Evolutionary conservation across 345 rosid species (phyloP), one percentile per base, ranked within the genome.

Genomic region (Moricandia moricandioides): DNA sequence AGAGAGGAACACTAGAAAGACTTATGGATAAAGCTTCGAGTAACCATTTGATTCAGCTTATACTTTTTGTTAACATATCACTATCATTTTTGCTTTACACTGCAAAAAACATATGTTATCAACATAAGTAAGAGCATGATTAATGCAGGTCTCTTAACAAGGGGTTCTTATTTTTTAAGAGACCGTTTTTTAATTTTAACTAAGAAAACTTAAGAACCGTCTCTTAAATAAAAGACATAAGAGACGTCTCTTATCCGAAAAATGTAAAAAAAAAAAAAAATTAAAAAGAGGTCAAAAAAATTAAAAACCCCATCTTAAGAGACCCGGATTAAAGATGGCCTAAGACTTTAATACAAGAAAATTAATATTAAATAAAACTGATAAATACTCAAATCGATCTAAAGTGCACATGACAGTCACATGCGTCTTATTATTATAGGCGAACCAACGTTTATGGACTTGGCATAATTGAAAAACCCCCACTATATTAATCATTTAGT

Each of bases 351-450:
- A 55, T 26, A 21, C 30, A 13, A 13, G 51, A 43, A 7, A 5
- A 43, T 43, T 43, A 43, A 43, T 40, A 5, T 4, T 43, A 43
- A 43, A 43, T 5, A 43, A 43, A 5, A 4, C 12, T 4, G 51
- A 43, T 43, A 5, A 43, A 43, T 13, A 16, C 16, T 13, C 17
- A 43, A 43, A 43, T 5, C 51, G 51, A 43, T 43, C 16, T 43
- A 43, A 43, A 43, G 51, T 52, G 81, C 78, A 78, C 74, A 73
- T 67, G 78, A 72, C 70, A 61, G 72, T 67, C 78, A 72, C 81
- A 78, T 78, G 78, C 81, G 54, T 54, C 69, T n/a, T 59, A 58
- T 35, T 65, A 71, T 65, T 65, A 71, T 65, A 71, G 78, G 78
- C 68, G 73, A 62, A 26, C 65, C 69, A 78, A 67, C 51, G 13